Evolutionary conservation across 2,329 filamentous ascomycete species (phyloP).

Genomic region (Fusarium torulosum): DNA sequence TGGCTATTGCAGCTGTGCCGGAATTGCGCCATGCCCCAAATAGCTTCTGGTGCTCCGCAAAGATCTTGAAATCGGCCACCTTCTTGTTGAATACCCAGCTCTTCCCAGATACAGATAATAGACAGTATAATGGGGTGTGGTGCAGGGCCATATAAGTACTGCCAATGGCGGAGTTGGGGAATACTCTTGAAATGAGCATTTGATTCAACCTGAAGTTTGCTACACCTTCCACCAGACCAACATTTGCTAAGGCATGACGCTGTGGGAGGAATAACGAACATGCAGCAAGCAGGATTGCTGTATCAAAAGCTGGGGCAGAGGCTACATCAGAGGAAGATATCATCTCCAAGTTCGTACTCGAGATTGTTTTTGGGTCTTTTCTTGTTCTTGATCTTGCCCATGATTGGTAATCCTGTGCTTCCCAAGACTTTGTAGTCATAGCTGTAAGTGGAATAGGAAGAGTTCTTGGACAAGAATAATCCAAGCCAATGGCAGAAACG

Average conservation of each 20-base stretch:
- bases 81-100: constrained; percentile 70
- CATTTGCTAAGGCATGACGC: constrained; percentile 48
- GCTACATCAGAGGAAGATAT: constrained; percentile 55
- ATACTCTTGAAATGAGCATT: constrained; percentile 56
- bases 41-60: constrained; percentile 60
- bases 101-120: constrained; percentile 69
- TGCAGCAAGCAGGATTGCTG: constrained; percentile 56
- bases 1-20: constrained; percentile 59
- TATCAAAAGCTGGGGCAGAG: constrained; percentile 55
- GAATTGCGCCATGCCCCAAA: constrained; percentile 62
- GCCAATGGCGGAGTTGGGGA: constrained; percentile 59
- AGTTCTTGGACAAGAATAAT: constrained; percentile 52
- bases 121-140: constrained; percentile 68
- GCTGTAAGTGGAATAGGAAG: constrained; percentile 62
- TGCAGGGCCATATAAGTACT: constrained; percentile 69
- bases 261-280: constrained; percentile 56
- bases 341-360: constrained; percentile 50
- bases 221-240: constrained; percentile 45
- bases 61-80: constrained; percentile 58
- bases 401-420: constrained; percentile 57
- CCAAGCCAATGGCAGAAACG: constrained; percentile 52
- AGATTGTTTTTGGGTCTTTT: constrained; percentile 44
- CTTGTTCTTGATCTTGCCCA: constrained; percentile 59
- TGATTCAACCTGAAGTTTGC: constrained; percentile 42
- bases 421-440: constrained; percentile 62